A percentile compares a stretch with the other conserved stretches of the same genome.
Conservation (phyloP, 176 grass and related monocot genomes). For the Raddia guianensis region DNA sequence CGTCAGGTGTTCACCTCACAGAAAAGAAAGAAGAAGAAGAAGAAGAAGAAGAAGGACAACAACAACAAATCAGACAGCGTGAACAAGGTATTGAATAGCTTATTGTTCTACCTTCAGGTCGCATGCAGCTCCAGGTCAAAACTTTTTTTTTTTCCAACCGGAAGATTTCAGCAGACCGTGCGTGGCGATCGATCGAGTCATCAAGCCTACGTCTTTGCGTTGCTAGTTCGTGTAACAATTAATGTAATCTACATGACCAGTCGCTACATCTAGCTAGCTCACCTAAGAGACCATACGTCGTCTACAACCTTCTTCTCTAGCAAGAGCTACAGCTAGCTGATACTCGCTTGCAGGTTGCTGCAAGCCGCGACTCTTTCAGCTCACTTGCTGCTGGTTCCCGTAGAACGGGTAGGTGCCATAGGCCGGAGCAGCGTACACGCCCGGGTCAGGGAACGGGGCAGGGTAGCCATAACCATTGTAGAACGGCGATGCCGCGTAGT, state of each 20-base stretch:
- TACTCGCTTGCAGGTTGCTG: background rate
- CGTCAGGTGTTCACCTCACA: background rate
- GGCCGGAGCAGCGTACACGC: constrained; percentile 72
- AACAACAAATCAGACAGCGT: constrained; percentile 8
- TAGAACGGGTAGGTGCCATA: constrained; percentile 86
- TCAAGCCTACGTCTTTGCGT: constrained; percentile 31
- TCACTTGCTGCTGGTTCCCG: constrained; percentile 89
- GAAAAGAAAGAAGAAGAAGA: background rate
- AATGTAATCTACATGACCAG: constrained; percentile 67
- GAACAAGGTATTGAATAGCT: constrained; percentile 40
- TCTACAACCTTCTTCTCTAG: constrained; percentile 53
- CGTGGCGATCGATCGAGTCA: constrained; percentile 24
- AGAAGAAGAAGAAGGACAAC: background rate
- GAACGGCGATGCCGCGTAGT: constrained; percentile 67
- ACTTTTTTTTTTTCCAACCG: constrained; percentile 31
- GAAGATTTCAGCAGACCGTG: constrained; percentile 42
- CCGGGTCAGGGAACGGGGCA: constrained; percentile 76
- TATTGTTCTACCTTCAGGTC: constrained; percentile 58
- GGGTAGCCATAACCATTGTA: constrained; percentile 90
- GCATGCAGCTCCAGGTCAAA: constrained; percentile 47
- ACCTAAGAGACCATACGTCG: constrained; percentile 58
- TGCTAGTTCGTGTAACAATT: constrained; percentile 44
- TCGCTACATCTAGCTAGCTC: constrained; percentile 73
- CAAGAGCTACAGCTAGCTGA: constrained; percentile 54
- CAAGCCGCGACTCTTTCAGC: constrained; percentile 33